phyloP scores from a whole-genome alignment of 352 stramenopile genomes.

The Pythium vanterpoolii region DNA sequence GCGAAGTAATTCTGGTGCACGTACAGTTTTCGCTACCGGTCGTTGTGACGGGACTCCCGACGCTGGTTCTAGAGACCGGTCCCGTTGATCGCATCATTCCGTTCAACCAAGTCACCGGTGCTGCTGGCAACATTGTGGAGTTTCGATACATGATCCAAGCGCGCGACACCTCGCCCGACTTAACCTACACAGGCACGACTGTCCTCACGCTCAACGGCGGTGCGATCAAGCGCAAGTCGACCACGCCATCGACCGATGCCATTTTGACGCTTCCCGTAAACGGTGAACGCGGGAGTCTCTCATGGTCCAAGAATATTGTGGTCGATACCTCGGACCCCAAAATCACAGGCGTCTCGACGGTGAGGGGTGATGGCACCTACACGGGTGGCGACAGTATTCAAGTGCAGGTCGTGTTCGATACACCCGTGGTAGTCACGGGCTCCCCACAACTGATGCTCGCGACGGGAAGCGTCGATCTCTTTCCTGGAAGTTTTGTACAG shows the following conservation, averaged over 20 bases:
- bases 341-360: slow-evolving; percentile 37
- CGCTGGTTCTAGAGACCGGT: slow-evolving; percentile 62
- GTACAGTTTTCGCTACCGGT: slow-evolving; percentile 72
- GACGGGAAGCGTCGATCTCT: slow-evolving; percentile 54
- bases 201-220: slow-evolving; percentile 56
- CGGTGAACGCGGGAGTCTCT: slow-evolving; percentile 55
- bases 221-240: slow-evolving; percentile 51
- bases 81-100: slow-evolving; percentile 56
- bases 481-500: slow-evolving; percentile 46
- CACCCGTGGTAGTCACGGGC: slow-evolving; percentile 54
- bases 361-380: slow-evolving; percentile 38
- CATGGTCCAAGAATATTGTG: slow-evolving; percentile 67
- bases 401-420: slow-evolving; percentile 54
- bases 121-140: slow-evolving; percentile 38
- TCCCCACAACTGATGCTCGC: slow-evolving; percentile 38
- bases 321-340: slow-evolving; percentile 60
- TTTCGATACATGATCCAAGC: slow-evolving; percentile 76
- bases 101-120: slow-evolving; percentile 42
- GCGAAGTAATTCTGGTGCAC: slow-evolving; percentile 64
- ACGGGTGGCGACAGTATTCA: slow-evolving; percentile 60
- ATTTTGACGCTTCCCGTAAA: slow-evolving; percentile 48
- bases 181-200: slow-evolving; percentile 52
- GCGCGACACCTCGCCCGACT: slow-evolving; percentile 62
- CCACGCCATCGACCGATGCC: slow-evolving; percentile 44
- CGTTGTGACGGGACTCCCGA: slow-evolving; percentile 49